These are phyloP conservation scores for Linum trigynum DNA, from an alignment of 345 rosid genomes.

Conservation along the genomic window DNA sequence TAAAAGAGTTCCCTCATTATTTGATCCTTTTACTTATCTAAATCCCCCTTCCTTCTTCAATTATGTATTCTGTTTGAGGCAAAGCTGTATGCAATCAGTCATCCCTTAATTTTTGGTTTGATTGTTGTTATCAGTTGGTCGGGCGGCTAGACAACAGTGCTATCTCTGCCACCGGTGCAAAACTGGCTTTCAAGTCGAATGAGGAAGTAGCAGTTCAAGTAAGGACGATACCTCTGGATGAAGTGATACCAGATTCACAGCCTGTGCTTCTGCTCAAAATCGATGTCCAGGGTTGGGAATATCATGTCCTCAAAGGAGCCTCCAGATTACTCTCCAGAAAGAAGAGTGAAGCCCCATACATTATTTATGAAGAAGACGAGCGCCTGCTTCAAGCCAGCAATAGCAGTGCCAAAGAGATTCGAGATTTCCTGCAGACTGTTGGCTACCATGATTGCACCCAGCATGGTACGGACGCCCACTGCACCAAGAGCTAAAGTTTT, in stretches of 20 bases:
- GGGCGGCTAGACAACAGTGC: slow-evolving; percentile 97
- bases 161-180: slow-evolving; percentile 81
- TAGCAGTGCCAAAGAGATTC: slow-evolving; percentile 70
- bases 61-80: too few species aligned
- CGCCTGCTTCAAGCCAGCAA: slow-evolving; percentile 79
- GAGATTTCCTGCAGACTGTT: slow-evolving; percentile 48
- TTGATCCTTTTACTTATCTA: too few species aligned
- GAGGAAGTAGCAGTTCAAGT: slow-evolving; percentile 87
- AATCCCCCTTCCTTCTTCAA: too few species aligned
- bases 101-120: slow-evolving; percentile 3
- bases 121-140: slow-evolving; percentile 44
- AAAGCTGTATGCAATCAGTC: too few species aligned
- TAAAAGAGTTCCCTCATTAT: too few species aligned
- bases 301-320: slow-evolving; percentile 85
- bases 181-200: slow-evolving; percentile 86
- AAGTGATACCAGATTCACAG: slow-evolving; percentile 50
- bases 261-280: slow-evolving; percentile 64
- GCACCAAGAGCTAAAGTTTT: slow-evolving; percentile 22
- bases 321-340: slow-evolving; percentile 61
- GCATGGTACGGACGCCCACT: slow-evolving; percentile 80
- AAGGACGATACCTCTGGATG: slow-evolving; percentile 70
- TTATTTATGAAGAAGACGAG: slow-evolving; percentile 92
- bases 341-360: slow-evolving; percentile 66
- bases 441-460: slow-evolving; percentile 64
- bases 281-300: slow-evolving; percentile 98